Conservation (phyloP, 345 rosid genomes). For the Garcia nutans region DNA sequence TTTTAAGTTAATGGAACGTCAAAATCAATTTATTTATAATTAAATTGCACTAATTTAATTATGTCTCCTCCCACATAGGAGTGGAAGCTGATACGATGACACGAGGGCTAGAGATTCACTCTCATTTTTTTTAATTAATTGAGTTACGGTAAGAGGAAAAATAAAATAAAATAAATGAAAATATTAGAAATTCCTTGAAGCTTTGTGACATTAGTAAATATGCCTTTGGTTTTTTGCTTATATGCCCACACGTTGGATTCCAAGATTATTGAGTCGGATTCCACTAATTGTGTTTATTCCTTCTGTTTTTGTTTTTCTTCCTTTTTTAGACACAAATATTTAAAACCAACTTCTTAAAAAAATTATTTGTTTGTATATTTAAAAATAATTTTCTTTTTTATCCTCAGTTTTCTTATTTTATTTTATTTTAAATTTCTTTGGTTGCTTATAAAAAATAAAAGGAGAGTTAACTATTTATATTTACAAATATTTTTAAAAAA, state of each 20-base stretch:
- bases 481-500: too few relatives aligned
- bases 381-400: too few relatives aligned
- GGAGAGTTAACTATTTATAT: too few relatives aligned
- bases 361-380: too few relatives aligned
- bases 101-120: conserved; percentile 18
- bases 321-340: background rate
- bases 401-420: too few relatives aligned
- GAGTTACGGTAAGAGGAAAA: background rate
- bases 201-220: background rate
- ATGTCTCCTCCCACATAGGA: background rate
- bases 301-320: background rate
- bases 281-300: conserved; percentile 17
- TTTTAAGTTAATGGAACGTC: conserved; percentile 19
- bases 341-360: too few relatives aligned
- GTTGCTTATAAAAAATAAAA: too few relatives aligned
- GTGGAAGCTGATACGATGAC: conserved; percentile 35
- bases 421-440: too few relatives aligned
- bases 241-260: conserved; percentile 29
- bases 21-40: background rate
- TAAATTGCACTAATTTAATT: background rate
- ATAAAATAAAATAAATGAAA: background rate
- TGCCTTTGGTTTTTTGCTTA: conserved; percentile 10
- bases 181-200: background rate
- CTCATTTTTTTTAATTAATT: background rate
- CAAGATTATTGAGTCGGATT: conserved; percentile 18